Base-by-base conservation (phyloP, 306 rosid species). In the Cicer judaicum region DNA sequence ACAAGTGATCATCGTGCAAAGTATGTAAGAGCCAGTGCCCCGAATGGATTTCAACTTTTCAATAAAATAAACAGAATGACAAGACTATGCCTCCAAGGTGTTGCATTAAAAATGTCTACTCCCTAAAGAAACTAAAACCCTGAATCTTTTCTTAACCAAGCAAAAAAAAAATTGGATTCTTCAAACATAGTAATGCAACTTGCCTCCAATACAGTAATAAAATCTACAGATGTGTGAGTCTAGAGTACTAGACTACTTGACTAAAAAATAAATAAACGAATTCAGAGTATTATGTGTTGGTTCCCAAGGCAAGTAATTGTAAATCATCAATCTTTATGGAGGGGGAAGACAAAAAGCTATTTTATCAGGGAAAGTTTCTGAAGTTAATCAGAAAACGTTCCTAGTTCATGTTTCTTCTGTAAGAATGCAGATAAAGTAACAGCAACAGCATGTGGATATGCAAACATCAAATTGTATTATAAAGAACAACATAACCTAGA, bases 391-490 rank as follows among this genome's bases (percentile, higher is more conserved):
- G 60, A 36, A 39, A 63, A 48, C 4, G 1, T 39, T 39, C 15
- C 21, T 8, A 11, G 5, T 63, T 49, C 18, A 5, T 39, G 29
- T 18, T 49, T 62, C 71, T 29, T 59, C 18, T 8, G 7, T 48
- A 38, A 46, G 59, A 46, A 62, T 61, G 6, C 13, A 48, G 5
- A 63, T 41, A 65, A 65, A 43, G 8, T 61, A n/a, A 73, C 2
- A 34, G 14, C 7, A 16, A 38, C 41, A 36, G 71, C 46, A 54
- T 10, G 29, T 7, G n/a, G 50, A 38, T 48, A 63, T 4, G 48
- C 64, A 72, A 39, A 68, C 63, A 40, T 68, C 57, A 52, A 52
- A 14, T 50, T 34, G 15, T 29, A 10, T 18, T 29, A 68, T 12
- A 48, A 29, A 29, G 36, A 29, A 29, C 36, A 29, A 29, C 36